Percentiles rank a stretch among this genome's conserved stretches.
Evolutionary conservation across 139 green algal genomes (phyloP).

Genomic region (Tetradesmus lagerheimii): DNA sequence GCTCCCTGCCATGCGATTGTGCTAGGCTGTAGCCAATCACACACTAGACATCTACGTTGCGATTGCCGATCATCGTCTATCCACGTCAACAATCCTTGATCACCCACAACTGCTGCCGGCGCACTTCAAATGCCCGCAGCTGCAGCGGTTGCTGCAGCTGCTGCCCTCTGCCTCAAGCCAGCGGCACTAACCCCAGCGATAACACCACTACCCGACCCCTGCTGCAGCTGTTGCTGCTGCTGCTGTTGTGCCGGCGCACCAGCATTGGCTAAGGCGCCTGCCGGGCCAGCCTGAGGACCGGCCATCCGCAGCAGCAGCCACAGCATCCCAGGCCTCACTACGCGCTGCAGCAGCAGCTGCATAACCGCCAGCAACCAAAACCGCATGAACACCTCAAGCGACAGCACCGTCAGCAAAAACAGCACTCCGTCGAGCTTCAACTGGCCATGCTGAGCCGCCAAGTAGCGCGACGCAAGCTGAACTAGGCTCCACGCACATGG

Average conservation of each 20-base stretch:
- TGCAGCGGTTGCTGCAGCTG: background rate
- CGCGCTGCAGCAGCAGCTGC: background rate
- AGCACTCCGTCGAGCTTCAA: background rate
- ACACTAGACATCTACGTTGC: too few relatives aligned
- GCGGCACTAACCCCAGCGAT: background rate
- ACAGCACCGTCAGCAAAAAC: conserved; percentile 32
- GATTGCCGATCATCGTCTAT: too few relatives aligned
- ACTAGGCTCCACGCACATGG: conserved; percentile 40
- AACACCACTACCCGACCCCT: background rate
- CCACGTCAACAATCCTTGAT: background rate
- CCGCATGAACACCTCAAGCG: conserved; percentile 45
- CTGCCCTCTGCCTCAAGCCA: background rate
- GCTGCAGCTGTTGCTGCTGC: conserved; percentile 6
- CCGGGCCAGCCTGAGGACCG: background rate
- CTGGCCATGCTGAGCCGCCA: background rate
- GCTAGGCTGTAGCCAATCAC: too few relatives aligned
- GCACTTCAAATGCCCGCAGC: background rate
- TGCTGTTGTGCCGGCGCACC: background rate
- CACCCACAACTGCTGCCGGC: background rate
- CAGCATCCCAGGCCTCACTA: conserved; percentile 20
- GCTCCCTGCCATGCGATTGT: too few relatives aligned
- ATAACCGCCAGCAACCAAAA: conserved; percentile 43
- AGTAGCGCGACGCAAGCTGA: conserved; percentile 33
- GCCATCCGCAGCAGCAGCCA: conserved; percentile 28
- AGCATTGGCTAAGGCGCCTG: background rate